Conservation (phyloP, 1,284 basidiomycete genomes). For the Apiotrichum mycotoxinovorans region DNA sequence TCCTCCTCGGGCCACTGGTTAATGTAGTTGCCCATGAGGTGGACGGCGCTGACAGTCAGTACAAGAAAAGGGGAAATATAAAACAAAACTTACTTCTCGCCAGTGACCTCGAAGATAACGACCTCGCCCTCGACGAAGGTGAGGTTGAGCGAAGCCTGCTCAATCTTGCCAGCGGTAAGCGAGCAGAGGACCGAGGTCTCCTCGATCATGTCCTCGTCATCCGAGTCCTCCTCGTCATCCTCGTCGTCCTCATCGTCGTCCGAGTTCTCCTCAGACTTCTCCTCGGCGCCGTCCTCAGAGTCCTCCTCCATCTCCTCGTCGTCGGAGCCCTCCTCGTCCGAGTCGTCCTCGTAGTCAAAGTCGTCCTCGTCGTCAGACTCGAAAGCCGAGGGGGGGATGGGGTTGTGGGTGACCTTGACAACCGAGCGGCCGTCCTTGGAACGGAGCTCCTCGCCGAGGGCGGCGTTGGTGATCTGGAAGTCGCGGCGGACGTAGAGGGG, state of each 20-base stretch:
- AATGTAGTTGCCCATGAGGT: slow-evolving; percentile 88
- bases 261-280: slow-evolving; percentile 50
- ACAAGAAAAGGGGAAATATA: background rate
- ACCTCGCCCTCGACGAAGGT: slow-evolving; percentile 69
- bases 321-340: slow-evolving; percentile 52
- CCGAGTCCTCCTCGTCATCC: slow-evolving; percentile 51
- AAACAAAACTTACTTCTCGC: slow-evolving; percentile 64
- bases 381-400: slow-evolving; percentile 44
- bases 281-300: slow-evolving; percentile 35
- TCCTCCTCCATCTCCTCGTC: slow-evolving; percentile 47
- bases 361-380: slow-evolving; percentile 55
- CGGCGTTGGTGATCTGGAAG: slow-evolving; percentile 77
- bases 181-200: slow-evolving; percentile 54
- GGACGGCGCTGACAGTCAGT: slow-evolving; percentile 61
- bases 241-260: slow-evolving; percentile 46
- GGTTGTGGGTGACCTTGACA: slow-evolving; percentile 69
- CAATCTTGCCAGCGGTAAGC: slow-evolving; percentile 58
- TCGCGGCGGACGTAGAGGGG: slow-evolving; percentile 65
- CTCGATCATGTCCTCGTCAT: slow-evolving; percentile 41
- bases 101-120: slow-evolving; percentile 68
- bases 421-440: slow-evolving; percentile 67
- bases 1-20: slow-evolving; percentile 51
- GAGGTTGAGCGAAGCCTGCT: slow-evolving; percentile 73
- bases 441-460: slow-evolving; percentile 69
- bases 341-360: slow-evolving; percentile 47